A percentile compares a stretch with the other conserved stretches of the same genome.
Conservation (phyloP, 1,139 yeast genomes). For the Yamadazyma pseudoaaseri region DNA sequence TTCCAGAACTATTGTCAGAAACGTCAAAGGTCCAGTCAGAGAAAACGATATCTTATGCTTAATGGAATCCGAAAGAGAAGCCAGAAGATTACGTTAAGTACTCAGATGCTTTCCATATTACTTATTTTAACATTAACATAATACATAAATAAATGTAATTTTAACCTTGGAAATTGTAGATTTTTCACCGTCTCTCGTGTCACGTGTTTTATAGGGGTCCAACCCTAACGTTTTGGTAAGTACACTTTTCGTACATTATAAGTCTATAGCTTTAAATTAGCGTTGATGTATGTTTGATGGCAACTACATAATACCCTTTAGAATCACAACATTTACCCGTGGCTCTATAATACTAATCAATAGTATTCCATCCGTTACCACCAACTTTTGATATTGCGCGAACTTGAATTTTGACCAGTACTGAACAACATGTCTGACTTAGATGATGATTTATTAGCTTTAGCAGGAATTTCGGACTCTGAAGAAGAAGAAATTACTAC, state of each 20-base stretch:
- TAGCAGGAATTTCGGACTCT: slow-evolving; percentile 68
- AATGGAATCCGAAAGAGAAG: slow-evolving; percentile 99
- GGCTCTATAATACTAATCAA: no score
- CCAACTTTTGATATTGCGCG: no score
- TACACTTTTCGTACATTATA: no score
- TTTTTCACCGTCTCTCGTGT: slow-evolving; percentile 1
- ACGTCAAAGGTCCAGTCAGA: slow-evolving; percentile 99
- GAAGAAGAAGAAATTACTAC: slow-evolving; percentile 24
- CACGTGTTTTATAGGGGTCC: slow-evolving; percentile 7
- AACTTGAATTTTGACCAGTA: no score
- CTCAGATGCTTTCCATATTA: slow-evolving; percentile 4
- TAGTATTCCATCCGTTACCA: no score
- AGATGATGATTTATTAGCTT: slow-evolving; percentile 87
- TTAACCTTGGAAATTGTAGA: neutral
- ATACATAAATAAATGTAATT: slow-evolving; percentile 4
- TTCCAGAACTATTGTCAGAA: slow-evolving; percentile 98
- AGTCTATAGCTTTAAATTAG: no score
- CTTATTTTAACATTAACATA: slow-evolving; percentile 1
- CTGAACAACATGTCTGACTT: slow-evolving; percentile 51
- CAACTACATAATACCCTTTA: no score
- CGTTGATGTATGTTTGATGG: no score
- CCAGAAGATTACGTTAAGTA: slow-evolving; percentile 63
- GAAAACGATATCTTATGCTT: slow-evolving; percentile 98
- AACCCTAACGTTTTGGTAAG: slow-evolving; percentile 8
- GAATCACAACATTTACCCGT: no score